A percentile compares a stretch with the other conserved stretches of the same genome.
These are phyloP conservation scores for Suhomyces sp. DNA, from an alignment of 805 yeast species.

Conservation along the genomic window DNA sequence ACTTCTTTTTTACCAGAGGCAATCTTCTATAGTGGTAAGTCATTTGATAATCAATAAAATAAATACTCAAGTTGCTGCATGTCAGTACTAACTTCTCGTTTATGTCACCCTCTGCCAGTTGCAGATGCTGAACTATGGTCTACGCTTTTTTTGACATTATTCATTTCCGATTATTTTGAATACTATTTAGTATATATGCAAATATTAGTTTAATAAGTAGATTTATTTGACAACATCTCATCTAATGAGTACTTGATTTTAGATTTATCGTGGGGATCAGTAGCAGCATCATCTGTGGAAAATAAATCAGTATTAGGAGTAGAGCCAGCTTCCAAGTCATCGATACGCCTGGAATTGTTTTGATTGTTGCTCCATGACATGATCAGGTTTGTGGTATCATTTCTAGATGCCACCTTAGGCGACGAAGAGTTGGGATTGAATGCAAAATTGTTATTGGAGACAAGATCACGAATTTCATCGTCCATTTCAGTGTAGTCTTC, in stretches of 20 bases:
- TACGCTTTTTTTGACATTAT: neutral
- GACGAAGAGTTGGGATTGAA: constrained; percentile 28
- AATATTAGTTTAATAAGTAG: neutral
- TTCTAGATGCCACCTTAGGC: constrained; percentile 31
- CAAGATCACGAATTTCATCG: constrained; percentile 19
- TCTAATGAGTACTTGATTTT: neutral
- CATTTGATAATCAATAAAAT: neutral
- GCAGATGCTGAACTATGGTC: neutral
- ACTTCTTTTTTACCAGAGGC: neutral
- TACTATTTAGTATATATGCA: neutral
- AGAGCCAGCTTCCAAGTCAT: constrained; percentile 14
- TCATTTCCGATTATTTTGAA: neutral
- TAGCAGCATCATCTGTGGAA: constrained; percentile 18
- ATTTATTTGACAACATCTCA: neutral
- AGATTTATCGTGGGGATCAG: neutral
- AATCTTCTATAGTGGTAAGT: neutral
- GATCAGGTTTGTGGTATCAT: constrained; percentile 34
- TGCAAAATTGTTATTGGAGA: constrained; percentile 10
- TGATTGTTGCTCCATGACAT: constrained; percentile 20
- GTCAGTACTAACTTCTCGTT: no score
- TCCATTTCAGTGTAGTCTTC: constrained; percentile 16
- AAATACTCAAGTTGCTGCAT: neutral
- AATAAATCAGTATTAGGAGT: constrained; percentile 28
- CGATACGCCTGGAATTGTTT: constrained; percentile 2
- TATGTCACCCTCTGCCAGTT: neutral